These are phyloP conservation scores for Stevia rebaudiana DNA, from an alignment of 140 eudicot species.

Conservation along the genomic window DNA sequence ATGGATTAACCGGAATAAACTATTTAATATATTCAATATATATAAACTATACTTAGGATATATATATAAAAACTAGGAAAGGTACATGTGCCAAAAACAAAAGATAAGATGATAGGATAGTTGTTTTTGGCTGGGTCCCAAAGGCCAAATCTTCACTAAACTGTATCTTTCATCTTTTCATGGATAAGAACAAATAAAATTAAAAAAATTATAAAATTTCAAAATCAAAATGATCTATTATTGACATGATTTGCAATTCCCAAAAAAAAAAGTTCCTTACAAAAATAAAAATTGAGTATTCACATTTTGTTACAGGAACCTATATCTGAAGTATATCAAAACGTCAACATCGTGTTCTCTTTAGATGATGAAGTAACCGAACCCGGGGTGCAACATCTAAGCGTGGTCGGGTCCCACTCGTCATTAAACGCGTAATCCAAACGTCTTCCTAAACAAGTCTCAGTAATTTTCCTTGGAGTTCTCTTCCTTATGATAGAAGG, in stretches of 20 bases:
- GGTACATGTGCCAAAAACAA: conserved; percentile 1
- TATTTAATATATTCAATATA: too few relatives aligned
- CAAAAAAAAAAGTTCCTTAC: conserved; percentile 12
- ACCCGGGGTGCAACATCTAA: conserved; percentile 44
- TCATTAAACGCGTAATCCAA: conserved; percentile 51
- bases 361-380: conserved; percentile 38
- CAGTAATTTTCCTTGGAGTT: conserved; percentile 28
- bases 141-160: neutral
- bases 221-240: conserved; percentile 12
- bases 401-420: conserved; percentile 49
- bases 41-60: neutral
- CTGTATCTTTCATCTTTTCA: neutral
- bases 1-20: too few relatives aligned
- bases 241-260: conserved; percentile 1
- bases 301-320: conserved; percentile 24
- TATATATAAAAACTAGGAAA: conserved; percentile 5
- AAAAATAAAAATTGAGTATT: conserved; percentile 12
- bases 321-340: conserved; percentile 23
- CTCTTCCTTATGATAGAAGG: conserved; percentile 69
- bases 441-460: conserved; percentile 44
- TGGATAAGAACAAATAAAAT: neutral
- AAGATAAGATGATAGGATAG: neutral
- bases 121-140: neutral
- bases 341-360: conserved; percentile 39
- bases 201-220: neutral